Conservation (phyloP, 176 grass and related monocot genomes). For the Raddia guianensis region DNA sequence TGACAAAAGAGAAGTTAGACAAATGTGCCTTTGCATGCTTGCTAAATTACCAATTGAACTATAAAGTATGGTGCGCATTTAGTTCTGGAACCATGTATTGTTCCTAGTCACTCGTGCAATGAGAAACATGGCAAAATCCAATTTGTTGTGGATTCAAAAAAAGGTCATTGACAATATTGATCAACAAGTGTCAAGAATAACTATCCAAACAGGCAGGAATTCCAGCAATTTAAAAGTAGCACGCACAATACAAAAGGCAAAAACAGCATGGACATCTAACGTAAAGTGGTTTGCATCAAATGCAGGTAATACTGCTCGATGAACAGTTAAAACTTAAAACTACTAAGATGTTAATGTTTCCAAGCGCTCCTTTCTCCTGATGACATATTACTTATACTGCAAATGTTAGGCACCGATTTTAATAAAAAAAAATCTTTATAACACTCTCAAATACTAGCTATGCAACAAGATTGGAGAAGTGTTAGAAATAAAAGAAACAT, state of each 20-base stretch:
- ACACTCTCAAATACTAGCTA: constrained; percentile 12
- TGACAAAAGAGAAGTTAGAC: constrained; percentile 4
- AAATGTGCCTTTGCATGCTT: background rate
- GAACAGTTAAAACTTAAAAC: background rate
- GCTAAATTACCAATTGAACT: constrained; percentile 3
- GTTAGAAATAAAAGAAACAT: constrained; percentile 29
- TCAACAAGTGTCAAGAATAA: background rate
- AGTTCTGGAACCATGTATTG: background rate
- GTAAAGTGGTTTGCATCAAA: constrained; percentile 15
- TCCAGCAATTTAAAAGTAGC: constrained; percentile 14
- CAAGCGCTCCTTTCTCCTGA: constrained; percentile 3
- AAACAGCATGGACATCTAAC: constrained; percentile 12
- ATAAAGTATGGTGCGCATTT: constrained; percentile 19
- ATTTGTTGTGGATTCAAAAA: constrained; percentile 8
- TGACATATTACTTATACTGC: constrained; percentile 22
- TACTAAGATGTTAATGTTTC: constrained; percentile 24
- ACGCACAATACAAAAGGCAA: background rate
- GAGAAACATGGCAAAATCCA: constrained; percentile 6
- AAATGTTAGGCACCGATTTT: constrained; percentile 28
- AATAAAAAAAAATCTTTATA: constrained; percentile 30
- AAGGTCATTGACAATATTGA: constrained; percentile 13
- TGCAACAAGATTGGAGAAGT: background rate
- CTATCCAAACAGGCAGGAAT: background rate
- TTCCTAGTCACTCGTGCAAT: background rate
- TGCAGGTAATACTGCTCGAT: background rate